A percentile compares a stretch with the other conserved stretches of the same genome.
Evolutionary conservation across 106 monocot genomes (phyloP).

Genomic region (Posidonia australis): DNA sequence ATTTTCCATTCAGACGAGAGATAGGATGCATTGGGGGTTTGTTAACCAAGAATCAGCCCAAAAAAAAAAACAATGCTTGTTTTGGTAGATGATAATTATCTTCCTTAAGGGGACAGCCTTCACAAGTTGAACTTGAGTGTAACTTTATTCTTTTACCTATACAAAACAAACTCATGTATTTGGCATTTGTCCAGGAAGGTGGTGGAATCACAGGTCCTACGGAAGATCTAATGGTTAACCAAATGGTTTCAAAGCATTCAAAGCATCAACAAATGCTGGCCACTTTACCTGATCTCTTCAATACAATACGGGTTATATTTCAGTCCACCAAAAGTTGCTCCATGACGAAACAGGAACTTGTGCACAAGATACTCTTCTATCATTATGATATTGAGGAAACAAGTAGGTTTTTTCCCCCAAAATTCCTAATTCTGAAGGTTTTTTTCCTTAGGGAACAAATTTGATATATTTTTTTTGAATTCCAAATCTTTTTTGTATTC

Average conservation of each 20-base stretch:
- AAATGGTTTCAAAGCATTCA: background rate
- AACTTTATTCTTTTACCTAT: background rate
- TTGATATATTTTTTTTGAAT: background rate
- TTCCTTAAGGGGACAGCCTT: too few relatives aligned
- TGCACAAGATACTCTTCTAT: constrained; percentile 75
- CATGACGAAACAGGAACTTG: constrained; percentile 81
- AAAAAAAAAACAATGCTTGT: background rate
- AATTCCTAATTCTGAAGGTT: too few relatives aligned
- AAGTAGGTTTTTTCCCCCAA: constrained; percentile 15
- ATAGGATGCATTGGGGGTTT: too few relatives aligned
- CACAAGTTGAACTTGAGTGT: background rate
- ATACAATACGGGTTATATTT: constrained; percentile 40
- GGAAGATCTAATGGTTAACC: background rate
- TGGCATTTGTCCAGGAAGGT: background rate
- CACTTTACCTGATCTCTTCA: constrained; percentile 39
- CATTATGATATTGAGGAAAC: constrained; percentile 74
- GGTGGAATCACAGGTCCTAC: background rate
- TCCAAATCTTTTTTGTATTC: background rate
- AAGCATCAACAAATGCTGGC: constrained; percentile 7
- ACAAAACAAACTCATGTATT: background rate
- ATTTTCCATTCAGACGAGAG: too few relatives aligned
- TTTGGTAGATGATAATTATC: background rate
- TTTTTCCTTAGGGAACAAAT: background rate
- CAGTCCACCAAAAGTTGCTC: constrained; percentile 30
- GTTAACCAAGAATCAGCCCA: too few relatives aligned